phyloP scores from a whole-genome alignment of 2,329 filamentous ascomycete genomes.

The Colletotrichum sp. region DNA sequence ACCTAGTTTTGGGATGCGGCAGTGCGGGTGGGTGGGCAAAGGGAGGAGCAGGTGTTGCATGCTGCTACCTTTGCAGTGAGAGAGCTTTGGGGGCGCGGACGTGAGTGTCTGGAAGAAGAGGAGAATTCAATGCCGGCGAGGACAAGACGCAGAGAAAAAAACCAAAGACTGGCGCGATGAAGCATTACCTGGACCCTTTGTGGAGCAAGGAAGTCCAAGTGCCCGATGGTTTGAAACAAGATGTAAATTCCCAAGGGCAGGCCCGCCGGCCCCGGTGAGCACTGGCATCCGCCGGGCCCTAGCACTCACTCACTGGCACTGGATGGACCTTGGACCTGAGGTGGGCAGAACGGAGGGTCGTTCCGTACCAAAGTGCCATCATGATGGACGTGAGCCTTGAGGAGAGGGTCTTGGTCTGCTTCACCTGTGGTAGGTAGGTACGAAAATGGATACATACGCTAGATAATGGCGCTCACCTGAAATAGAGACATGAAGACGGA shows the following conservation, averaged over 20 bases:
- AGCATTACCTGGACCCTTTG: slow-evolving; percentile 10
- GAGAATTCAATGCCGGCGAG: not conserved
- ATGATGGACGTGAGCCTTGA: not conserved
- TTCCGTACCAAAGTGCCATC: not conserved
- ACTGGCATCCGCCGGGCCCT: not conserved
- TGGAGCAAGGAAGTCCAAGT: not conserved
- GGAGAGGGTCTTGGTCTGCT: not conserved
- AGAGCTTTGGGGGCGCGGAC: not conserved
- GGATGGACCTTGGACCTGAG: not conserved
- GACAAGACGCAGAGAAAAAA: not conserved
- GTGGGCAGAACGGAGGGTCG: not conserved
- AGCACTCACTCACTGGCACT: not conserved
- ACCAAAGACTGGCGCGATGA: not conserved
- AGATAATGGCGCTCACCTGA: not conserved
- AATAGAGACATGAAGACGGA: not conserved
- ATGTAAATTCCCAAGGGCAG: not conserved
- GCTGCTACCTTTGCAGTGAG: not conserved
- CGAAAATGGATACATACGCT: not conserved
- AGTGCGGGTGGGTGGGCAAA: not conserved
- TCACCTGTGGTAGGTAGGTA: not conserved
- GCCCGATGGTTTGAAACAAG: slow-evolving; percentile 17
- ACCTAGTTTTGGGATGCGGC: not conserved
- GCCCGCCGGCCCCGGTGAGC: not conserved
- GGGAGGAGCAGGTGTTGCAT: not conserved
- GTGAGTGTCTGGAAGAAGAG: not conserved